Evolutionary conservation across 2,329 filamentous ascomycete species (phyloP), one percentile per base, ranked within the genome.

Genomic region (Venturia aucupariae): DNA sequence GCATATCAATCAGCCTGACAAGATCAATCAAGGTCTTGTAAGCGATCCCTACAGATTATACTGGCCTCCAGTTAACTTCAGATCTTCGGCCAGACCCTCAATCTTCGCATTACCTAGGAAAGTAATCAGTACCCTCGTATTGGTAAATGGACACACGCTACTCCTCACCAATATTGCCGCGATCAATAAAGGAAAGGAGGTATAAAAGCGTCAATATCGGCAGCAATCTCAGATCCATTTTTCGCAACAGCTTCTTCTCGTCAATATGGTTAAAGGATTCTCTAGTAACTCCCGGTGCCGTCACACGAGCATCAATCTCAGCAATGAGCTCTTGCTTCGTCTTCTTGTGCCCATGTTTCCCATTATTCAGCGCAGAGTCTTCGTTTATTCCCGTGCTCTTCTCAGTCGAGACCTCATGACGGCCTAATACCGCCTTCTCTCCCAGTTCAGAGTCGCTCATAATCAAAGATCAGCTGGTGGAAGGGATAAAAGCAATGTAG

Each of bases 211-310:
- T 57, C 30, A 65, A 54, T n/a, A 65, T 66, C 17, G 65, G 65
- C 8, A 66, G 32, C 22, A 66, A 32, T 19, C 55, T 65, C 41
- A 60, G 15, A 42, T 66, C 65, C 57, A 66, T 66, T 48, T 71
- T 77, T 68, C 75, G 72, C 59, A 78, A 68, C 19, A 77, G 73
- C 55, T 72, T 73, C 67, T 75, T 76, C 64, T 75, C 74, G 63
- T 76, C 73, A 6, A 77, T 70, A 66, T 76, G 72, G 24, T 72
- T 72, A 55, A 76, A 76, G 11, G 70, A 70, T 17, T 68, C 70
- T 17, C 66, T 54, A 1, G 70, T 71, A 0, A 73, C 68, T 38
- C 69, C 71, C 0, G 73, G 67, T 6, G 69, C 61, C 44, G 69
- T 71, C 8, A 69, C 72, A 8, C 72, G 57, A 19, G 68, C 69